These are phyloP conservation scores for Macadamia tetraphylla DNA, from an alignment of 164 flowering plant genomes.

Conservation along the genomic window DNA sequence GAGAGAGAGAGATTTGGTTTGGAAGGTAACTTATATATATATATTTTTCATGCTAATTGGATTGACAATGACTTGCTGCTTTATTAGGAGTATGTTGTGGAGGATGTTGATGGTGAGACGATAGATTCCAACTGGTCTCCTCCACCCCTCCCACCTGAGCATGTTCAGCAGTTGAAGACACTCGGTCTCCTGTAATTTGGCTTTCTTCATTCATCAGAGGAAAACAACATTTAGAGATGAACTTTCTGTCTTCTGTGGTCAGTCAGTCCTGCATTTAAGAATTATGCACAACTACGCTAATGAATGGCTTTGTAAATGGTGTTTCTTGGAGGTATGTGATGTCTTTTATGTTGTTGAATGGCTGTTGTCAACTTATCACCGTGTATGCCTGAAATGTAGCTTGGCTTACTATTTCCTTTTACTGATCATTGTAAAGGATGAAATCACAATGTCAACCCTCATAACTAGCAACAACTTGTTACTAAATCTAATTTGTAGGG, in stretches of 20 bases:
- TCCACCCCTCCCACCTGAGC: conserved; percentile 85
- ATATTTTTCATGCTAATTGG: neutral
- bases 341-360: neutral
- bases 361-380: neutral
- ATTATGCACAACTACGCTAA: no score
- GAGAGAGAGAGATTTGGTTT: neutral
- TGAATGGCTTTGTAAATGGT: no score
- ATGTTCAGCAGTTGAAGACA: conserved; percentile 85
- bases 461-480: neutral
- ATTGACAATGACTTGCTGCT: conserved; percentile 1
- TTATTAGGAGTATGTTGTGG: conserved; percentile 92
- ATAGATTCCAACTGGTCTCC: conserved; percentile 83
- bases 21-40: no score
- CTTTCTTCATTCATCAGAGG: neutral
- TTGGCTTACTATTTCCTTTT: neutral
- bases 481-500: no score
- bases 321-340: neutral
- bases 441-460: neutral
- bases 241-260: neutral
- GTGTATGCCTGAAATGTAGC: neutral
- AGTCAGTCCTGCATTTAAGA: no score
- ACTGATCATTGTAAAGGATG: neutral
- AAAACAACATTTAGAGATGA: conserved; percentile 9
- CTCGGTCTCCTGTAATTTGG: conserved; percentile 68
- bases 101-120: conserved; percentile 94